These are phyloP conservation scores for Debaryomyces prosopidis DNA, from an alignment of 805 yeast genomes.

Conservation along the genomic window DNA sequence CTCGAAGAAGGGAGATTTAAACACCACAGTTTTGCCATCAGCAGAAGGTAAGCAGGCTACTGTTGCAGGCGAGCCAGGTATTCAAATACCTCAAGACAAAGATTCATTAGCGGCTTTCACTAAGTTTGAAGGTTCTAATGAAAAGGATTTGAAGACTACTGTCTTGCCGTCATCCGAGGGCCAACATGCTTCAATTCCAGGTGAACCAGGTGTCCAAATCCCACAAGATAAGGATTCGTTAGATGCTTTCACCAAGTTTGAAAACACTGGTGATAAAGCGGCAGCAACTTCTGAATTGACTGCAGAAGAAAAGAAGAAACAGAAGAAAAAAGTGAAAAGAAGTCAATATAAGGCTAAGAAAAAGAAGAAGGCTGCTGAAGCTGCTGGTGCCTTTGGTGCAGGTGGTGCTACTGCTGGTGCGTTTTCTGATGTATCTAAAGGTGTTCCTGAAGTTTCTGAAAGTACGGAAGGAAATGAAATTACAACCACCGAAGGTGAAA, in stretches of 20 bases:
- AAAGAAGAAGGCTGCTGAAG: constrained; percentile 27
- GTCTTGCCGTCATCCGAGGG: constrained; percentile 37
- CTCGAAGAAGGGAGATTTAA: constrained; percentile 8
- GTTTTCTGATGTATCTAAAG: constrained; percentile 8
- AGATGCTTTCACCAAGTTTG: constrained; percentile 60
- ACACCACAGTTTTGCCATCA: constrained; percentile 49
- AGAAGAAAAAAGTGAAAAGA: constrained; percentile 46
- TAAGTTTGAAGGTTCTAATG: constrained; percentile 3
- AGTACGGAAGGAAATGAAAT: constrained; percentile 17
- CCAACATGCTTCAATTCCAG: constrained; percentile 41
- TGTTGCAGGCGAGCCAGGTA: constrained; percentile 64
- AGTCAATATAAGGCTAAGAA: constrained; percentile 43
- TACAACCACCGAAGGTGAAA: constrained; percentile 6
- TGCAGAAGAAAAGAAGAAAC: constrained; percentile 40
- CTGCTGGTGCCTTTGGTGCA: constrained; percentile 10
- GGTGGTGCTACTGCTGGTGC: constrained; percentile 16
- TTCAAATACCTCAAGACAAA: constrained; percentile 61
- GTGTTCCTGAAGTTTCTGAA: constrained; percentile 11
- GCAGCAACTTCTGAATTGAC: constrained; percentile 37
- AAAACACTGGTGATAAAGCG: constrained; percentile 47
- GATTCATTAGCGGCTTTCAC: constrained; percentile 61
- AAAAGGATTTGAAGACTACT: constrained; percentile 27
- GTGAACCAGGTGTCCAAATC: constrained; percentile 74
- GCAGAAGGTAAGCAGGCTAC: constrained; percentile 40
- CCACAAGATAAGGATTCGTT: constrained; percentile 66